Base-by-base conservation (phyloP, 1,139 yeast species). In the Pichia sp. region DNA sequence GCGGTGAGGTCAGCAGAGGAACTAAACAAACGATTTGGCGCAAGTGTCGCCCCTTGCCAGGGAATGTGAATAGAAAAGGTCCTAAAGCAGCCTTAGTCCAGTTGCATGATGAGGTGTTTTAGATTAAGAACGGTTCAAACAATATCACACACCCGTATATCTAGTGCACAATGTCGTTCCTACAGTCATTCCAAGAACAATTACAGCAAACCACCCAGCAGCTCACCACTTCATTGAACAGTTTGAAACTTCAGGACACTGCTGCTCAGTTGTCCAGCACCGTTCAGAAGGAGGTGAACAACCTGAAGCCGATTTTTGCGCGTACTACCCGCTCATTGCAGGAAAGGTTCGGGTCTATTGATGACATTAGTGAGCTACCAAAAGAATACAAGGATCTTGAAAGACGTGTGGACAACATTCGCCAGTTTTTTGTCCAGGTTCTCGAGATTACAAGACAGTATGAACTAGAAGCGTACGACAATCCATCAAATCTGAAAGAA, bases 321-420 rank as follows among this genome's bases (percentile, higher is more conserved):
- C 74, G 86, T 67, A 82, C 86, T 10, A 67, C 79, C 7, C 70
- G 85, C 56, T 67, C 80, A 56, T 80, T 86, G 40, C 92, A 86
- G 67, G 95, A 87, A 70, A 79, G 74, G 62, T 79, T 86, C 57
- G 93, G 92, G 42, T 76, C 84, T 50, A 79, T 78, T 57, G 87
- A 84, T 59, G 92, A 85, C 59, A 78, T 78, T 52, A 80, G 87
- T 59, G 89, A 86, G 67, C 75, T 87, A 55, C 95, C 95, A 43
- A 79, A 79, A 49, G 90, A 86, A 61, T 87, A 87, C 69, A 75
- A 81, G 59, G 77, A 79, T 57, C 74, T 87, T 62, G 95, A 87
- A 68, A 74, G 77, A 58, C 80, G 80, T 64, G 84, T 86, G 58
- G 93, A 84, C 69, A 75, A 80, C 54, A 73, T 85, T 61, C 80